Evolutionary conservation across 805 yeast genomes (phyloP).

Genomic region (Wickerhamomyces kurtzmanii): DNA sequence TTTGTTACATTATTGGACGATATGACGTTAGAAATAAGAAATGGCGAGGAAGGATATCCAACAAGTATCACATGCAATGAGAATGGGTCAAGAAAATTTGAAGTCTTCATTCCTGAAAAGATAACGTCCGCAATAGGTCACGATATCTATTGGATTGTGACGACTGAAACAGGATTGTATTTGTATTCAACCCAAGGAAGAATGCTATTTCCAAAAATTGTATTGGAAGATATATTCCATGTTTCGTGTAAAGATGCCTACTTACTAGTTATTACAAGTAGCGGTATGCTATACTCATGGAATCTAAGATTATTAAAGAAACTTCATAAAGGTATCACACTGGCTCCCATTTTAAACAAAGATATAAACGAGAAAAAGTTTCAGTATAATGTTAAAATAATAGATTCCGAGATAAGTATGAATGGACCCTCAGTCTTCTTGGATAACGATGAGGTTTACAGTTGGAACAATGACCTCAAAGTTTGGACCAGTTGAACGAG

Average conservation of each 20-base stretch:
- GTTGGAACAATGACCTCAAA: constrained; percentile 29
- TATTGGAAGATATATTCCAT: constrained; percentile 38
- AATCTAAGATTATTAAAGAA: constrained; percentile 25
- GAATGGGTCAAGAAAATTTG: constrained; percentile 25
- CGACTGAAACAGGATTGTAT: constrained; percentile 51
- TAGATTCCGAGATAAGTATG: constrained; percentile 23
- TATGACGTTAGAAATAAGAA: constrained; percentile 62
- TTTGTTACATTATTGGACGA: too few species aligned
- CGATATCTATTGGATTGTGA: constrained; percentile 36
- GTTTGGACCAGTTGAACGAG: constrained; percentile 46
- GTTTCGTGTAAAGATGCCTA: constrained; percentile 22
- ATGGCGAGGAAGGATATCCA: constrained; percentile 64
- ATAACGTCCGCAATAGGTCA: constrained; percentile 30
- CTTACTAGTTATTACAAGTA: constrained; percentile 35
- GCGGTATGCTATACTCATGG: constrained; percentile 45
- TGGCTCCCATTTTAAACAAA: constrained; percentile 42
- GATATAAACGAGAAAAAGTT: constrained; percentile 14
- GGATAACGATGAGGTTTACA: constrained; percentile 27
- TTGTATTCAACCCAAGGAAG: constrained; percentile 37
- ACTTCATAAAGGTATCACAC: constrained; percentile 31
- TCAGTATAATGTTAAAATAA: constrained; percentile 12
- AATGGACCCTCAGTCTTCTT: constrained; percentile 33
- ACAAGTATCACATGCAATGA: constrained; percentile 26
- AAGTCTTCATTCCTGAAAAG: constrained; percentile 29
- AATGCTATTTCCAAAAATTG: constrained; percentile 35